Evolutionary conservation across 805 yeast species (phyloP), one percentile per base, ranked within the genome.

Genomic region (Candida caryicola): DNA sequence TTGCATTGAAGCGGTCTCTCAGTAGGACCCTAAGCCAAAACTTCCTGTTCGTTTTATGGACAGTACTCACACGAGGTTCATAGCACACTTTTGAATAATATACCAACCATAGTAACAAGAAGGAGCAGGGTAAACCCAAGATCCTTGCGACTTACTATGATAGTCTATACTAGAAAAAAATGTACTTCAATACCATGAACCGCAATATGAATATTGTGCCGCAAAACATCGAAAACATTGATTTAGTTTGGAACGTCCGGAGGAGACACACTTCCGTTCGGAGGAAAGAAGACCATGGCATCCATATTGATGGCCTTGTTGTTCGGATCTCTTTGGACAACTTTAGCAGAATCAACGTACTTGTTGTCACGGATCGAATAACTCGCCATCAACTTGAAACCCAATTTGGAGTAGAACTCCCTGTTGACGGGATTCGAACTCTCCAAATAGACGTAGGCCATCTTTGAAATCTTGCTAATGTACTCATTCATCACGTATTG

Each of bases 391-490:
- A 62, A 47, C 26, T 50, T 42, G 47, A 76, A 79, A 14, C 81
- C 82, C 48, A 77, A 60, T 52, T 76, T 75, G 43, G 66, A 66
- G 54, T 79, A 79, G 40, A 79, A 75, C 38, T 59, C 62, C 25
- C 77, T 62, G 52, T 78, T 79, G 38, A 69, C 64, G 8, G 74
- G 74, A 56, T 75, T 77, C 17, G 83, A 76, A 33, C 78, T 69
- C 55, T 79, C 85, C 44, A 79, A 66, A 54, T 79, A 79, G 40
- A 59, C 54, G 56, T 60, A 64, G 13, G 54, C 38, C 18, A 42
- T 46, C 13, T 51, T 50, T 6, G 34, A 39, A 5, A 42, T 42
- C 34, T 54, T 53, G 33, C 60, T 65, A 43, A 74, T 62, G 51
- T 60, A 75, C 43, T 72, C 64, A 29, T 73, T 71, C 38, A 76